Evolutionary conservation across 192 early-diverging fungal genomes (phyloP).

Genomic region (Coemansia sp.): DNA sequence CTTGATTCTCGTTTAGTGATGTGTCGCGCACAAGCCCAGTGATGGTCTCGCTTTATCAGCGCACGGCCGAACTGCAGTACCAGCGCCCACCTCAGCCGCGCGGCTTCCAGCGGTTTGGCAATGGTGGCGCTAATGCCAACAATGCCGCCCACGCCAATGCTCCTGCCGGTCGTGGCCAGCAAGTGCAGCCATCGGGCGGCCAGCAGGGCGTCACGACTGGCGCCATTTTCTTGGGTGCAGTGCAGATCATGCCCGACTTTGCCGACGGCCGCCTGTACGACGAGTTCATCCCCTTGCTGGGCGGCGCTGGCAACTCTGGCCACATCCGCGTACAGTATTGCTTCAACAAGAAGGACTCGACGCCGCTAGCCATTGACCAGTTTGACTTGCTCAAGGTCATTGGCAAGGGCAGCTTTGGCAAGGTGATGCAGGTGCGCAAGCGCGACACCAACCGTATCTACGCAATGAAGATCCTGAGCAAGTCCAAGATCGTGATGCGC

Average conservation of each 20-base stretch:
- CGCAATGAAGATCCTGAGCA: constrained; percentile 95
- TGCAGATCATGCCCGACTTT: constrained; percentile 58
- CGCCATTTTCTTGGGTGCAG: constrained; percentile 56
- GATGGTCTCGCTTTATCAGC: constrained; percentile 60
- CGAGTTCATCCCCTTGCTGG: constrained; percentile 64
- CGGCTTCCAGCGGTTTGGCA: constrained; percentile 54
- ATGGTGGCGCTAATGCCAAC: constrained; percentile 14
- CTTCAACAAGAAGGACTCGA: constrained; percentile 70
- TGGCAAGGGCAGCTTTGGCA: constrained; percentile 96
- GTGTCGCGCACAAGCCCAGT: constrained; percentile 54
- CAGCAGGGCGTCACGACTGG: constrained; percentile 44
- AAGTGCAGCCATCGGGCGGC: constrained; percentile 30
- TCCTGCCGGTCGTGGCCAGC: constrained; percentile 33
- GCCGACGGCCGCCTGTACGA: constrained; percentile 62
- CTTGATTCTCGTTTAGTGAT: constrained; percentile 23
- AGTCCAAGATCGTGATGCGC: constrained; percentile 91
- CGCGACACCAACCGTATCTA: constrained; percentile 91
- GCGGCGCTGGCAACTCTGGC: constrained; percentile 64
- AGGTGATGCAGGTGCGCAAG: constrained; percentile 96
- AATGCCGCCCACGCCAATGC: constrained; percentile 17
- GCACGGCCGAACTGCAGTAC: constrained; percentile 55
- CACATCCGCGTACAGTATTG: constrained; percentile 71
- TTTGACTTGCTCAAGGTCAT: constrained; percentile 96
- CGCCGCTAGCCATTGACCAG: constrained; percentile 80
- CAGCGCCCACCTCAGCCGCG: constrained; percentile 52